Conservation (phyloP, 2,329 filamentous ascomycete species). For the Colletotrichum trifolii region DNA sequence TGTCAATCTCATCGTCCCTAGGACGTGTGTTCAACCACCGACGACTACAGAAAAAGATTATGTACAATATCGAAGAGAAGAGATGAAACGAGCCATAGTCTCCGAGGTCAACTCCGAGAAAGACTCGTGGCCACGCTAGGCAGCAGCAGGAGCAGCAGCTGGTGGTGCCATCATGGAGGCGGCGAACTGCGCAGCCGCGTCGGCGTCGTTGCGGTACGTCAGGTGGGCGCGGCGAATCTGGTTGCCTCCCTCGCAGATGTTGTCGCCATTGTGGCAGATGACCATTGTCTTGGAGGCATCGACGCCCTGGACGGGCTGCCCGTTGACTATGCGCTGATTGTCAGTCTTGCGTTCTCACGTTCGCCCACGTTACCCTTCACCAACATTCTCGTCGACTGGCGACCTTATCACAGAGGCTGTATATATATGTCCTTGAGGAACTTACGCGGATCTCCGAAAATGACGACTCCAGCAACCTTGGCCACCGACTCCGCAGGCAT, state of each 20-base stretch:
- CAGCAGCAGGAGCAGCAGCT: background rate
- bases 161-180: slow-evolving; percentile 23
- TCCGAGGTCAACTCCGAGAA: slow-evolving; percentile 31
- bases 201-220: slow-evolving; percentile 44
- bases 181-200: slow-evolving; percentile 39
- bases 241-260: slow-evolving; percentile 45
- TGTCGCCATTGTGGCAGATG: slow-evolving; percentile 48
- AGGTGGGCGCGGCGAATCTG: slow-evolving; percentile 43
- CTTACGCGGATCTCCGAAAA: slow-evolving; percentile 43
- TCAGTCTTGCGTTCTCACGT: background rate
- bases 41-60: slow-evolving; percentile 3
- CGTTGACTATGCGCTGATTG: slow-evolving; percentile 9
- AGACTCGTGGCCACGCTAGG: background rate
- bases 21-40: no score
- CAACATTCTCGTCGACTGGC: slow-evolving; percentile 42
- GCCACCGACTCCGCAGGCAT: slow-evolving; percentile 48
- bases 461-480: slow-evolving; percentile 45
- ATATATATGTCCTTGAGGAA: no score
- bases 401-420: background rate
- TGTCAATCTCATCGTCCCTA: background rate
- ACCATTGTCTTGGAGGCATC: slow-evolving; percentile 36
- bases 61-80: background rate
- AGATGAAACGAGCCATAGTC: background rate
- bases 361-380: background rate
- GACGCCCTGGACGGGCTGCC: slow-evolving; percentile 26